Evolutionary conservation across 805 yeast genomes (phyloP), one percentile per base, ranked within the genome.

Genomic region (Ogataea paradorogensis): DNA sequence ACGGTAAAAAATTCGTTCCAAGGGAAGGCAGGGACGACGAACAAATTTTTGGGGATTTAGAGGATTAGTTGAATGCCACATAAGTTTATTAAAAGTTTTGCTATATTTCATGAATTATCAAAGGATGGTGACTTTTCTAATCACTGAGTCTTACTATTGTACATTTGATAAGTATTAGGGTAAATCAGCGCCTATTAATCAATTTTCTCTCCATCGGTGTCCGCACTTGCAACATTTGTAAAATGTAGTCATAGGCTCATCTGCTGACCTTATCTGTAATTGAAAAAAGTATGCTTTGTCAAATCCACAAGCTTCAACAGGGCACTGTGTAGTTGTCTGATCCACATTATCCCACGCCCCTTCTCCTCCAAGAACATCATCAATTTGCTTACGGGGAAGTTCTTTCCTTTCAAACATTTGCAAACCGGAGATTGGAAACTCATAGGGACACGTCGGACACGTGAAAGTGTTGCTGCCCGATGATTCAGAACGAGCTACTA

Each of bases 291-390:
- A 93, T 0, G 99, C 99, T 63, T 88, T 87, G 50, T 79, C 84
- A 49, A 83, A 82, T 28, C 87, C 95, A 69, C 99, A 93, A 2
- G 70, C 58, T 42, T 87, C 95, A 30, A 78, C 71, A 3, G 97
- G 96, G 70, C 99, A 91, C 60, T 91, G 95, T 0, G 91, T 87
- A 1, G 80, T 71, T 0, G 98, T 93, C 60, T 93, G 97, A 59
- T 93, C 99, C 20, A 93, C 99, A 58, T 93, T 91, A 61, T 91
- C 98, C 99, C 99, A 93, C 1, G 97, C 95, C 22, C 96, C 97
- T 46, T 81, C 93, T 25, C 95, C 96, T 42, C 99, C 99, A 13
- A 93, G 72, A 9, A 93, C 96, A 66, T 91, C 99, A 62, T 93
- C 99, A 3, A 93, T 91, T 50, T 88, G 84, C 57, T 93, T 93